A percentile compares a stretch with the other conserved stretches of the same genome.
These are phyloP conservation scores for Porpolomopsis calyptriformis DNA, from an alignment of 768 basidiomycete species.

Conservation along the genomic window DNA sequence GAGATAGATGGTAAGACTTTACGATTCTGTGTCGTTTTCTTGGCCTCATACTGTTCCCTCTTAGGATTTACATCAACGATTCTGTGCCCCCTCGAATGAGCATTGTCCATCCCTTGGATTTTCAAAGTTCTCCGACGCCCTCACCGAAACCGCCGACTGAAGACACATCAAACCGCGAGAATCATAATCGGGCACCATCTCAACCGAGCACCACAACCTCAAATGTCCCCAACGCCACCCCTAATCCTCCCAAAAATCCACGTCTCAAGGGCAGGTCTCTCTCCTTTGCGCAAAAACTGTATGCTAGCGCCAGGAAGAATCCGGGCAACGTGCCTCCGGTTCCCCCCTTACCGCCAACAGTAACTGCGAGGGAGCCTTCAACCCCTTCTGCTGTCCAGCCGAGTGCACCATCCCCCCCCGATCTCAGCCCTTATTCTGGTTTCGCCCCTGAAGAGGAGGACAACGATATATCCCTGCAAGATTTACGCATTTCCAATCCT, in stretches of 20 bases:
- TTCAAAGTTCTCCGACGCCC: neutral
- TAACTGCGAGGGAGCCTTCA: neutral
- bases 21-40: neutral
- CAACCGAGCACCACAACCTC: too few species aligned
- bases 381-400: neutral
- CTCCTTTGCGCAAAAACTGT: conserved; percentile 1
- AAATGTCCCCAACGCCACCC: too few species aligned
- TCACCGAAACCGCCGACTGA: too few species aligned
- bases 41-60: neutral
- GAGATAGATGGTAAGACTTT: neutral
- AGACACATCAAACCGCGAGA: too few species aligned
- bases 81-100: conserved; percentile 1
- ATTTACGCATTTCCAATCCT: neutral
- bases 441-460: neutral
- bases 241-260: neutral
- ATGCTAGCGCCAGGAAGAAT: neutral
- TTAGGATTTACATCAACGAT: conserved; percentile 2
- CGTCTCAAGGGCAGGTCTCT: neutral
- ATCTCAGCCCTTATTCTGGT: neutral
- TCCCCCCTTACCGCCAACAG: neutral
- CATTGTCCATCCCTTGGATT: neutral
- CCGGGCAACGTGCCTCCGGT: neutral
- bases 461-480: neutral
- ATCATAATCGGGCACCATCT: too few species aligned
- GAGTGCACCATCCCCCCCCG: neutral